A percentile compares a stretch with the other conserved stretches of the same genome.
These are phyloP conservation scores for Verticillium nubilum DNA, from an alignment of 2,329 filamentous ascomycete genomes.

Conservation along the genomic window DNA sequence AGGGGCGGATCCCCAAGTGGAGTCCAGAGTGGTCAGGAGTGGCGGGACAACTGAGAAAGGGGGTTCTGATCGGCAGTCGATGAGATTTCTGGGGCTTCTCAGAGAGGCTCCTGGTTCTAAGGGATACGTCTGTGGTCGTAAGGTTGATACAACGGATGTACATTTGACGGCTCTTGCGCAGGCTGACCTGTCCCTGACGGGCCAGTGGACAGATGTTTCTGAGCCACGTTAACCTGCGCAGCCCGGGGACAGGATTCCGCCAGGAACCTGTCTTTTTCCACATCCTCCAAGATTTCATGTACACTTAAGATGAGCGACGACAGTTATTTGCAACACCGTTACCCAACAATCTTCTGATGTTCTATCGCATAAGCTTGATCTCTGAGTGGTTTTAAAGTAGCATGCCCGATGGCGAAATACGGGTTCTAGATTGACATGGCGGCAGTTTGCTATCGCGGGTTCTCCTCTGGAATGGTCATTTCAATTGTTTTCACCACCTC, in stretches of 20 bases:
- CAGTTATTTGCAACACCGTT: neutral
- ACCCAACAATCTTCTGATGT: no score
- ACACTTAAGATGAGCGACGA: neutral
- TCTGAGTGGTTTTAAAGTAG: no score
- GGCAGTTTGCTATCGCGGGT: no score
- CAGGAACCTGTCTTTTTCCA: neutral
- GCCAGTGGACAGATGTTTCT: no score
- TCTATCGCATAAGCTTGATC: no score
- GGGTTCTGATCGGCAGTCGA: neutral
- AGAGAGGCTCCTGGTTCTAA: neutral
- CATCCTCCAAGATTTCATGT: neutral
- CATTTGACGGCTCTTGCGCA: neutral
- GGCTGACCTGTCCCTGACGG: neutral
- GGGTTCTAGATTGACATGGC: no score
- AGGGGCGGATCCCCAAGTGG: conserved; percentile 26
- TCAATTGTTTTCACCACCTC: no score
- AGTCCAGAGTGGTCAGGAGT: conserved; percentile 41
- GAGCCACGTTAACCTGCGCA: no score
- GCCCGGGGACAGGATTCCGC: neutral
- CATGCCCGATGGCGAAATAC: no score
- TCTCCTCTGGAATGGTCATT: no score
- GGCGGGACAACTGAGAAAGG: conserved; percentile 27
- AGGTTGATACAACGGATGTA: neutral
- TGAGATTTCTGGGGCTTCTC: neutral
- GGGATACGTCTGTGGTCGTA: neutral